Evolutionary conservation across 2,329 filamentous ascomycete genomes (phyloP).

Genomic region (Colletotrichum brevisporum): DNA sequence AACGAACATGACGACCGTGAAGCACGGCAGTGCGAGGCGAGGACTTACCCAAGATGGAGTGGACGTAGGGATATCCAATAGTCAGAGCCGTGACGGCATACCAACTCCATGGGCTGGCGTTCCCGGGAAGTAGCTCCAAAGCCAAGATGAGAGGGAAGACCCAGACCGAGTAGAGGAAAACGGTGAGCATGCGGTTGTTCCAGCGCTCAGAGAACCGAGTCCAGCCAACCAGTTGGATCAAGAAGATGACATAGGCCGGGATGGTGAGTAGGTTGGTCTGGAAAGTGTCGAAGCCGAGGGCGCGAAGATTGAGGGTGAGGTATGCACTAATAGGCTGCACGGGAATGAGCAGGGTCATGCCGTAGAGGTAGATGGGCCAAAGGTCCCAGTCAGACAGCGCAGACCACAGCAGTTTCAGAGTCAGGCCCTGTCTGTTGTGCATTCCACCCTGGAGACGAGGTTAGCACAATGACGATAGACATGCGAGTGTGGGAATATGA

Average conservation of each 20-base stretch:
- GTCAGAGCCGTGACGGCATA: constrained; percentile 61
- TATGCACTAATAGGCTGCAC: constrained; percentile 51
- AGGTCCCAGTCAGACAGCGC: constrained; percentile 67
- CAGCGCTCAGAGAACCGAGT: constrained; percentile 61
- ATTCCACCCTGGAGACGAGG: constrained; percentile 56
- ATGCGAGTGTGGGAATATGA: too few species aligned
- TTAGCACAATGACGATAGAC: background rate
- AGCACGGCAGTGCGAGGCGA: too few species aligned
- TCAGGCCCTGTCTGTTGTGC: constrained; percentile 67
- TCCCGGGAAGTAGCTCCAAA: constrained; percentile 55
- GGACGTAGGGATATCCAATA: constrained; percentile 63
- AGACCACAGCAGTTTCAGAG: constrained; percentile 59
- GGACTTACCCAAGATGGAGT: constrained; percentile 49
- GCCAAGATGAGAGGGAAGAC: constrained; percentile 65
- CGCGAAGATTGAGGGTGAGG: constrained; percentile 64
- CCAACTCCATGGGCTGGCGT: constrained; percentile 57
- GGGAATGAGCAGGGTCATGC: constrained; percentile 47
- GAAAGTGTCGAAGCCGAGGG: constrained; percentile 65
- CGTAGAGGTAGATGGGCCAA: constrained; percentile 67
- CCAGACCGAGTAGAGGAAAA: constrained; percentile 60
- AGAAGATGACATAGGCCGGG: constrained; percentile 45
- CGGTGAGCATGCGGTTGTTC: constrained; percentile 52
- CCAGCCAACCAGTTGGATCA: constrained; percentile 57
- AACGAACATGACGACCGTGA: too few species aligned
- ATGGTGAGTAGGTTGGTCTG: constrained; percentile 68